A percentile compares a stretch with the other conserved stretches of the same genome.
Conservation (phyloP, 2,329 filamentous ascomycete species). For the Chrysoporthe cubensis region DNA sequence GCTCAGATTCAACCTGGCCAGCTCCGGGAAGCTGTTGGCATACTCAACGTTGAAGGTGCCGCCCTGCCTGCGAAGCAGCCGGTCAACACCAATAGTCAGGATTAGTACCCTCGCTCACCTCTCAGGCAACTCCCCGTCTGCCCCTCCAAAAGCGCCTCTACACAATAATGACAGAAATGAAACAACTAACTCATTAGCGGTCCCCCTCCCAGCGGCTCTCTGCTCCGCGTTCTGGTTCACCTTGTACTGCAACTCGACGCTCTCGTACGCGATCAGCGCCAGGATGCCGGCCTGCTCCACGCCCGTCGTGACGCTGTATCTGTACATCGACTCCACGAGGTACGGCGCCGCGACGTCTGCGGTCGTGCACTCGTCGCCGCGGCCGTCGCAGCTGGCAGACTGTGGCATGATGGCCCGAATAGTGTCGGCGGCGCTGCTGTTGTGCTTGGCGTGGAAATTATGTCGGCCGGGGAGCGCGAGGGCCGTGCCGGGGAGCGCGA, state of each 20-base stretch:
- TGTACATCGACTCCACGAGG: conserved; percentile 60
- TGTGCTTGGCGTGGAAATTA: conserved; percentile 18
- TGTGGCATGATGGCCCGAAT: conserved; percentile 61
- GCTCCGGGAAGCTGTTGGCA: conserved; percentile 46
- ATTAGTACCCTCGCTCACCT: too few relatives aligned
- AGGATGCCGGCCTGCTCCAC: conserved; percentile 73
- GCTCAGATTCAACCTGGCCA: conserved; percentile 38
- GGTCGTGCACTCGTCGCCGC: conserved; percentile 65
- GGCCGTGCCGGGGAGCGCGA: neutral
- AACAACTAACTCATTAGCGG: conserved; percentile 42
- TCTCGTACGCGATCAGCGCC: conserved; percentile 73
- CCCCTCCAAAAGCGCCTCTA: neutral
- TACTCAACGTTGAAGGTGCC: conserved; percentile 50
- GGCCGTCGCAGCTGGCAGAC: conserved; percentile 57
- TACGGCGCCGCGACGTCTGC: conserved; percentile 61
- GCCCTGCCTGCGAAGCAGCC: conserved; percentile 33
- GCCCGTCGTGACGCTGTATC: conserved; percentile 57
- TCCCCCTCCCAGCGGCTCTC: conserved; percentile 60
- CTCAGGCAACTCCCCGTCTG: too few relatives aligned
- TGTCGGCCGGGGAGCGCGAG: neutral
- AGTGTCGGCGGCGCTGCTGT: conserved; percentile 39
- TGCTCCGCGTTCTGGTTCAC: conserved; percentile 60
- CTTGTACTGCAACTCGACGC: conserved; percentile 70
- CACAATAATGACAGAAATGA: neutral
- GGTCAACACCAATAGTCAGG: too few relatives aligned